Conservation (phyloP, 805 yeast genomes). For the Candida schatavii region DNA sequence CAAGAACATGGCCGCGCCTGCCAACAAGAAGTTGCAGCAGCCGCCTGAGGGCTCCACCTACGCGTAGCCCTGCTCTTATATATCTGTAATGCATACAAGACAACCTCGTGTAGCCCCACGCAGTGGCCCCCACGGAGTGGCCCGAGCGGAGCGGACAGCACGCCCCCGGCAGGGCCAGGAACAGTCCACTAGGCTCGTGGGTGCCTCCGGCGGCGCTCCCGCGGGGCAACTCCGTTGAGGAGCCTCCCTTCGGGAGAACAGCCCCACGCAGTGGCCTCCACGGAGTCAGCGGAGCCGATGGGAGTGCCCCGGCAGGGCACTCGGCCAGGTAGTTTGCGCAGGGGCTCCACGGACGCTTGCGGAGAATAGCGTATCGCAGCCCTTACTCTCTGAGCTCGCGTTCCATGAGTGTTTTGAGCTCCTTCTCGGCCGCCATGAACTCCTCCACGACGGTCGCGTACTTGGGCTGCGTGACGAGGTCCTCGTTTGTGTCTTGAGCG, state of each 20-base stretch:
- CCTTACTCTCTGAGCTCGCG: constrained; percentile 10
- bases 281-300: not conserved
- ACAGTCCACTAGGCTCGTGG: not conserved
- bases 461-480: constrained; percentile 18
- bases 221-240: not conserved
- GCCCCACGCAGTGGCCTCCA: not conserved
- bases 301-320: not conserved
- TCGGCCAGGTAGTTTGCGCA: not conserved
- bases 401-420: constrained; percentile 32
- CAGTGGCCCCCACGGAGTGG: not conserved
- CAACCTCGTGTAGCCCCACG: not conserved
- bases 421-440: constrained; percentile 38
- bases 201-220: not conserved
- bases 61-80: constrained; percentile 1
- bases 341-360: not conserved
- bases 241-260: not conserved
- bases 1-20: constrained; percentile 75
- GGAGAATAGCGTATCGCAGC: not conserved
- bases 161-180: not conserved
- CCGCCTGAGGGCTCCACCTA: constrained; percentile 87
- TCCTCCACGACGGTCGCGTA: constrained; percentile 28
- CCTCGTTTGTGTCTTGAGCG: constrained; percentile 28
- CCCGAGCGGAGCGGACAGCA: not conserved
- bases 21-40: constrained; percentile 82
- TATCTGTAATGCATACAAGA: not conserved